phyloP scores from a whole-genome alignment of 163 green algal species.

The Chloromonas sp. region DNA sequence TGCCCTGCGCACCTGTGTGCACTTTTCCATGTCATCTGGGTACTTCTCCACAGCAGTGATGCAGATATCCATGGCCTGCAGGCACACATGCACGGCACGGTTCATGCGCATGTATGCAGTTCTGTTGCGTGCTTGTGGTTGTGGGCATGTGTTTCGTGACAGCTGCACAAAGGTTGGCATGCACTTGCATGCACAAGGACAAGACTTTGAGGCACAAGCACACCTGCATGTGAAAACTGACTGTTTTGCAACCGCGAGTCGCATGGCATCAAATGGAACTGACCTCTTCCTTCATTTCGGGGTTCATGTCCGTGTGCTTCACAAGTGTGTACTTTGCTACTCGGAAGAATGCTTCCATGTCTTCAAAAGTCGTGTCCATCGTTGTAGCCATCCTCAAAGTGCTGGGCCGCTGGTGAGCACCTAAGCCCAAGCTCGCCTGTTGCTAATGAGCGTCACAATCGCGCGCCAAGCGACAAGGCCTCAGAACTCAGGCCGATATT shows the following conservation, averaged over 20 bases:
- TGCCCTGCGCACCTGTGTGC: conserved; percentile 57
- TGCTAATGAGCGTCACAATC: too few relatives aligned
- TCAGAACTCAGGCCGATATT: too few relatives aligned
- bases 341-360: conserved; percentile 49
- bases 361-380: conserved; percentile 15
- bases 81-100: neutral
- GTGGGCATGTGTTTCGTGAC: neutral
- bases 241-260: too few relatives aligned
- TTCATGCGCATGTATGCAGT: neutral
- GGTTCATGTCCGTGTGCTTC: conserved; percentile 68
- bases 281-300: conserved; percentile 67
- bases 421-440: too few relatives aligned
- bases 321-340: conserved; percentile 71
- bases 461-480: too few relatives aligned
- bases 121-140: neutral
- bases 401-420: too few relatives aligned
- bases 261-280: neutral
- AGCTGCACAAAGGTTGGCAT: neutral
- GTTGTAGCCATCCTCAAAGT: too few relatives aligned
- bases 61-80: conserved; percentile 82
- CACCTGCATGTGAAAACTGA: too few relatives aligned
- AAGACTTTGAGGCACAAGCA: too few relatives aligned
- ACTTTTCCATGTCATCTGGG: conserved; percentile 74
- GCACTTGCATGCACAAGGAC: too few relatives aligned
- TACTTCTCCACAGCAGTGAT: conserved; percentile 84